Base-by-base conservation (phyloP, 768 basidiomycete species). In the Cystofilobasidium capitatum region DNA sequence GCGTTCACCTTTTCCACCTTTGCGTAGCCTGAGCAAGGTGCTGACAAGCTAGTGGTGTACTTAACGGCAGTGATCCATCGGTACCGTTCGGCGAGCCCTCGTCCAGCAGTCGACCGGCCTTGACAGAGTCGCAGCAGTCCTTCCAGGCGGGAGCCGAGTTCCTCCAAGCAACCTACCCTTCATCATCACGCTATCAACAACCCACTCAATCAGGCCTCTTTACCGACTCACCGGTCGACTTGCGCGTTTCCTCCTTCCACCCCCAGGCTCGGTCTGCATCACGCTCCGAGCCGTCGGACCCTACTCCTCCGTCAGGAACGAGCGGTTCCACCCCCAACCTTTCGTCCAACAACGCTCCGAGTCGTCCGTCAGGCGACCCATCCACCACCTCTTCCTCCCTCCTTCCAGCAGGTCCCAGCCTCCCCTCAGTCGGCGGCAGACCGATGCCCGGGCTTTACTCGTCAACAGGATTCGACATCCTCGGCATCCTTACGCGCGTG, bases 381-480 rank as follows among this genome's bases (percentile, higher is more conserved):
- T 3, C n/a, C 13, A 24, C 24, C n/a, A 26, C 47, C 45, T 13
- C 20, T 24, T 8, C 7, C 20, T 7, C 9, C 45, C 8, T 24
- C 45, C 22, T 49, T 24, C 45, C 8, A 49, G 45, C 13, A 16
- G 45, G 10, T 10, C 40, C 40, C 40, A 20, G 10, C 40, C 10
- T 66, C 59, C 65, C 65, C 17, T 45, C 45, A 29, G 36, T 58
- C n/a, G n/a, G n/a, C 26, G 66, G 61, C 9, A 57, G 61, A 33
- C 40, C 12, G 13, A 62, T 68, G 66, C 66, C 66, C 24, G 80
- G 80, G 1, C 81, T 97, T 2, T 99, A 99, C 78, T 92, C 91
- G 1, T 80, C 85, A 0, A 88, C 90, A 0, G 96, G 94, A 2
- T 96, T 96, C 71, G 94, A 98, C 75, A 81, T 93, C 61, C 79